Evolutionary conservation across 495 filamentous ascomycete genomes (phyloP), one percentile per base, ranked within the genome.

Genomic region (Xanthoparmelia taractica): DNA sequence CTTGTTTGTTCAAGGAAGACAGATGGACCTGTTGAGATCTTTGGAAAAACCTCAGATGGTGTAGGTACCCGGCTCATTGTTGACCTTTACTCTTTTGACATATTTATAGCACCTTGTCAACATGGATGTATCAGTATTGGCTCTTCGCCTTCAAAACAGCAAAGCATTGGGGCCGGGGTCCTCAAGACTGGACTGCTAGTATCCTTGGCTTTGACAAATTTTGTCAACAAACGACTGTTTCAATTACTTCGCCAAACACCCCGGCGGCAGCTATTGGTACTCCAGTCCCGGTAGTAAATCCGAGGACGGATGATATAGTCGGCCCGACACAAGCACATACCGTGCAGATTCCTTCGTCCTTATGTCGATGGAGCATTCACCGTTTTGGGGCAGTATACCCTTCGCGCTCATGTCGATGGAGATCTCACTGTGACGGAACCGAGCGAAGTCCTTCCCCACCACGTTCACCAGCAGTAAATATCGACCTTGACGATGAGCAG

Each of bases 41-140:
- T 63, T 67, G 66, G 62, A 61, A 59, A 66, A 48, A 62, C 65
- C 60, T 50, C 67, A 72, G 54, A 69, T 69, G 66, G 36, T 55
- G 73, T 72, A 61, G 59, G 65, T 62, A 34, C 37, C 12, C 33
- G 11, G 40, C 27, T n/a, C 54, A 27, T n/a, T 38, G 8, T 18
- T 38, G 50, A 15, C 47, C 23, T 55, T n/a, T 25, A 56, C 58
- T n/a, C 43, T 59, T 57, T 29, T 54, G 27, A 67, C 45, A 59
- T 15, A 10, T 38, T 6, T 18, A 33, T n/a, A 70, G 68, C 57
- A 65, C 47, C 34, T 61, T 69, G 50, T 68, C 67, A 57, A 69
- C 62, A 31, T 73, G 67, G 75, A 61, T 79, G 54, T 72, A 80
- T 60, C 74, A 79, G 56, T 77, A 74, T 57, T 80, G 74, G 73